phyloP scores from a whole-genome alignment of 176 grass and related monocot species.

The Poa annua region DNA sequence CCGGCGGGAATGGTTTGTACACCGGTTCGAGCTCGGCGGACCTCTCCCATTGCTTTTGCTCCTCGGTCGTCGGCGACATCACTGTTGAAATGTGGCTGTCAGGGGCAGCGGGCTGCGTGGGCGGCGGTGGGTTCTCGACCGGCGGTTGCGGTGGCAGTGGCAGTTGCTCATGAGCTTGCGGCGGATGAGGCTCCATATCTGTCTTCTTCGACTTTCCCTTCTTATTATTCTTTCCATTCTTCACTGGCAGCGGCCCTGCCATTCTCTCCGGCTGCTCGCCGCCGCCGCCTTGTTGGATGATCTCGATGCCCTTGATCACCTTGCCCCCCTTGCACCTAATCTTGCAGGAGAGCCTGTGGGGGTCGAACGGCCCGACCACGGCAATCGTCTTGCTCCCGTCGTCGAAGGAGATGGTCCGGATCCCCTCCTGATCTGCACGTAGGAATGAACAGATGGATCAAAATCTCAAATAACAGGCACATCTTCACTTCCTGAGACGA shows the following conservation, averaged over 20 bases:
- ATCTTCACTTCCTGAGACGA: background rate
- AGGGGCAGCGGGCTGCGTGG: background rate
- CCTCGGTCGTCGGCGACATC: background rate
- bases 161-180: background rate
- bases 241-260: background rate
- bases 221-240: background rate
- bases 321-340: conserved; percentile 65
- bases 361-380: conserved; percentile 65
- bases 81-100: background rate
- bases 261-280: background rate
- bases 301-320: conserved; percentile 54
- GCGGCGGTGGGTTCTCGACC: background rate
- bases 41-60: background rate
- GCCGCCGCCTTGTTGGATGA: conserved; percentile 38
- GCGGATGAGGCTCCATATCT: background rate
- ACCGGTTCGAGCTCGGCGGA: conserved; percentile 20
- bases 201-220: conserved; percentile 14
- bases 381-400: conserved; percentile 54
- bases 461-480: background rate
- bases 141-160: background rate
- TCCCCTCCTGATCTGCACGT: conserved; percentile 52
- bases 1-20: background rate
- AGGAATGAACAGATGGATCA: background rate
- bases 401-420: conserved; percentile 60
- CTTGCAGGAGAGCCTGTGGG: conserved; percentile 53